These are phyloP conservation scores for Tricholoma sp. DNA, from an alignment of 768 basidiomycete genomes.

Conservation along the genomic window DNA sequence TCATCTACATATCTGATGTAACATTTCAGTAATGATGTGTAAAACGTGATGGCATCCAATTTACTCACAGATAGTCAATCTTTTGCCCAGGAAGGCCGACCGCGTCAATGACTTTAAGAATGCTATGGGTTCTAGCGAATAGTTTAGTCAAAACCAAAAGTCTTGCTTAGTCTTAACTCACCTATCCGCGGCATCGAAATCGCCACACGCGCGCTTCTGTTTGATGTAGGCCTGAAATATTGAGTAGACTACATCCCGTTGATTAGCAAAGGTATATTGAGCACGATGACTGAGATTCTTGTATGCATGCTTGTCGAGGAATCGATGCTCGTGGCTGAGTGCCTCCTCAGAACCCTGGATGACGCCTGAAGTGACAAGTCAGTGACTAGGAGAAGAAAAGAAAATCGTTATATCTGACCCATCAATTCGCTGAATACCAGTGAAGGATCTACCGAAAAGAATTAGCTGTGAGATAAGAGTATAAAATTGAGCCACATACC, in stretches of 20 bases:
- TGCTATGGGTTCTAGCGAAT: conserved; percentile 42
- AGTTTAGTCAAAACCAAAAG: not conserved
- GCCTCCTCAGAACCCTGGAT: conserved; percentile 67
- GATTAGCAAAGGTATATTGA: conserved; percentile 49
- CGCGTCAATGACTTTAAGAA: conserved; percentile 32
- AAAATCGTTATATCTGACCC: conserved; percentile 30
- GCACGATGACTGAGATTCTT: conserved; percentile 42
- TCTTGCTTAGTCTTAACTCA: conserved; percentile 15
- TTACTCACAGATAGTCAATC: conserved; percentile 51
- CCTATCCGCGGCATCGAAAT: conserved; percentile 61
- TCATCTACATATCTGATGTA: conserved; percentile 62
- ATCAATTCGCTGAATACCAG: conserved; percentile 64
- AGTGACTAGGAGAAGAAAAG: not conserved
- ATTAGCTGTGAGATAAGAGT: not conserved
- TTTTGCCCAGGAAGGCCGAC: conserved; percentile 33
- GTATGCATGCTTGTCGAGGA: conserved; percentile 42
- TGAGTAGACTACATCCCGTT: conserved; percentile 43
- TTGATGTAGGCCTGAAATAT: conserved; percentile 50
- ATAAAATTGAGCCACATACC: conserved; percentile 28
- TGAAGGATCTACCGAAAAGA: conserved; percentile 43
- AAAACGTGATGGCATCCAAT: not conserved
- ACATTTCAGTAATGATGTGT: not conserved
- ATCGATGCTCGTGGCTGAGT: conserved; percentile 25
- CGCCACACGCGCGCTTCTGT: conserved; percentile 34
- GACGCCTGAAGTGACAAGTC: conserved; percentile 34